Percentiles rank a stretch among this genome's conserved stretches.
phyloP scores from a whole-genome alignment of 139 green algal species.

The Limnomonas spitsbergensis region DNA sequence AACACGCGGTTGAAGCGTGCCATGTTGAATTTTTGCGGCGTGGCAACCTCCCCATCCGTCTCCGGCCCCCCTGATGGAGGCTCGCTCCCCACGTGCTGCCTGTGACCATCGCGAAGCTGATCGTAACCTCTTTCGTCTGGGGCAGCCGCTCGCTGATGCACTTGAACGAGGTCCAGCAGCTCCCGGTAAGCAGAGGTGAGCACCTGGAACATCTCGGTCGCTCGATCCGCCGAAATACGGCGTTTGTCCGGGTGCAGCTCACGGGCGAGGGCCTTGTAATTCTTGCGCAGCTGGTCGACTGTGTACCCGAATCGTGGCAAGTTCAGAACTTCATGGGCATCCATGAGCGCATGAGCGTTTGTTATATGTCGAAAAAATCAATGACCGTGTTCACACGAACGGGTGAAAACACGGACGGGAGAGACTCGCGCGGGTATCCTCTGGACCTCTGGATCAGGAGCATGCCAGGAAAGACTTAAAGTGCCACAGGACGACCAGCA shows the following conservation, averaged over 20 bases:
- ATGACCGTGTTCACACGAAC: too few species aligned
- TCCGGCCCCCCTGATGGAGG: not conserved
- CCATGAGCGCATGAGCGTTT: not conserved
- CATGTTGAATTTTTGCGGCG: constrained; percentile 10
- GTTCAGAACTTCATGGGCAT: not conserved
- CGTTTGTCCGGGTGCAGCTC: constrained; percentile 14
- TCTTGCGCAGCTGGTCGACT: not conserved
- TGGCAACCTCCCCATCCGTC: not conserved
- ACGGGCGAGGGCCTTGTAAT: constrained; percentile 1
- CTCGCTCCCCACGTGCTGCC: not conserved
- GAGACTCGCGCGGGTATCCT: too few species aligned
- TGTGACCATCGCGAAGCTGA: not conserved
- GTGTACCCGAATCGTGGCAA: not conserved
- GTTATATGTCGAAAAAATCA: too few species aligned
- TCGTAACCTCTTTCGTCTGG: too few species aligned
- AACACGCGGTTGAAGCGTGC: constrained; percentile 8
- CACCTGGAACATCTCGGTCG: constrained; percentile 8
- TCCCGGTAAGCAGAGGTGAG: not conserved
- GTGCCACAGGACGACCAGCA: not conserved
- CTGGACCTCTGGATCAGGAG: too few species aligned
- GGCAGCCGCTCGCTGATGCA: not conserved
- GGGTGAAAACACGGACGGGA: too few species aligned
- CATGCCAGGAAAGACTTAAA: too few species aligned
- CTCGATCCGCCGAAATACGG: not conserved
- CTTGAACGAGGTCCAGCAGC: not conserved